Evolutionary conservation across 805 yeast species (phyloP), one percentile per base, ranked within the genome.

Genomic region (Cephaloascus fragrans): DNA sequence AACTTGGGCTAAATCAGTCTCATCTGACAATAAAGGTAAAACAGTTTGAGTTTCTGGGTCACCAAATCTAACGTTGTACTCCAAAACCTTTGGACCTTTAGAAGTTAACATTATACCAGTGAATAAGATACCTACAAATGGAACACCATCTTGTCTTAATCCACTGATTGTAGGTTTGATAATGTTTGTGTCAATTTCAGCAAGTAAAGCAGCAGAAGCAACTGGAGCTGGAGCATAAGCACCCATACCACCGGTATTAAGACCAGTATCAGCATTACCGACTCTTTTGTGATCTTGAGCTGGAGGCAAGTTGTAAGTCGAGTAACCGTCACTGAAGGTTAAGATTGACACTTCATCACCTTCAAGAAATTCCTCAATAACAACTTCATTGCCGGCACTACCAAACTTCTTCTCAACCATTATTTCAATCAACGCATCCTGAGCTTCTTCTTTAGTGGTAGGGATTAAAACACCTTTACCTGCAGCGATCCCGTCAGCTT

Each of bases 161-260:
- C 98, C 97, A 51, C 80, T 88, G 53, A 93, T 81, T 29, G 96
- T 84, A 41, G 97, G 97, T 62, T 82, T 79, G 52, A 94, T 73
- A 51, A 94, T 73, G n/a, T 73, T 68, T 36, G 69, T 65, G 53
- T 88, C 78, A 55, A 93, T 88, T 59, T 78, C 69, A 44, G 71
- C 64, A 51, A 89, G 61, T 29, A 93, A 57, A 18, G 73, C 69
- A 2, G 86, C 79, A 16, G 97, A 86, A 16, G 94, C 97, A 45
- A 87, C 71, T 41, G 98, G 98, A 9, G 97, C 95, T 26, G 99
- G 99, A 5, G 97, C 93, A 55, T 93, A 93, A 5, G 97, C 95
- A 47, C 99, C 99, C 99, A 93, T 93, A 46, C 99, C 99, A 49
- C 99, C 99, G 31, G 99, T 93, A 66, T 93, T 93, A 45, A 90